Evolutionary conservation across 306 rosid species (phyloP).

Genomic region (Pterocarpus macrocarpus): DNA sequence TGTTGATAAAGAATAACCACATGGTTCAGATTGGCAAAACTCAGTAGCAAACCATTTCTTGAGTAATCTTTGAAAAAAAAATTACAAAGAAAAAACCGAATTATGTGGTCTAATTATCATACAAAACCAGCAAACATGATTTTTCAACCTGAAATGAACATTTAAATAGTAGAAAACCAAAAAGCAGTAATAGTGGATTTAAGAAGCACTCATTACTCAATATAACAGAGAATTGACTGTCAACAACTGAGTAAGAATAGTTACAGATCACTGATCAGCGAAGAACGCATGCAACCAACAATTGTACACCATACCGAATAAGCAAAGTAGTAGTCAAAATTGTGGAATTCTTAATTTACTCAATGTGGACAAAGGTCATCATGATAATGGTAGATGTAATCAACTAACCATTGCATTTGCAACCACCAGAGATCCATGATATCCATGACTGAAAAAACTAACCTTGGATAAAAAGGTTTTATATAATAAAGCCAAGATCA

Average conservation of each 20-base stretch:
- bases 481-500: constrained; percentile 5
- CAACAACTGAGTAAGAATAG: no score
- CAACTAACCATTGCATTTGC: constrained; percentile 4
- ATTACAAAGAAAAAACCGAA: neutral
- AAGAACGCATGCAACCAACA: neutral
- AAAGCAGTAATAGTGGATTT: no score
- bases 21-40: constrained; percentile 10
- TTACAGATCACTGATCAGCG: no score
- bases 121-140: neutral
- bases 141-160: neutral
- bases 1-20: constrained; percentile 38
- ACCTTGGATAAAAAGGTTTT: constrained; percentile 1
- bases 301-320: neutral
- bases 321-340: neutral
- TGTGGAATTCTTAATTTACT: constrained; percentile 1
- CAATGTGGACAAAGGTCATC: constrained; percentile 11
- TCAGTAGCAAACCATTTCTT: neutral
- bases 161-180: neutral
- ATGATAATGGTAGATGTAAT: constrained; percentile 17
- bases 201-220: no score
- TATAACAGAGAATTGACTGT: no score
- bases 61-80: neutral
- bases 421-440: neutral
- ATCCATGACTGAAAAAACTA: neutral
- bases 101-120: neutral